Evolutionary conservation across 768 basidiomycete species (phyloP), one percentile per base, ranked within the genome.

Genomic region (Macrolepiota albuminosa): DNA sequence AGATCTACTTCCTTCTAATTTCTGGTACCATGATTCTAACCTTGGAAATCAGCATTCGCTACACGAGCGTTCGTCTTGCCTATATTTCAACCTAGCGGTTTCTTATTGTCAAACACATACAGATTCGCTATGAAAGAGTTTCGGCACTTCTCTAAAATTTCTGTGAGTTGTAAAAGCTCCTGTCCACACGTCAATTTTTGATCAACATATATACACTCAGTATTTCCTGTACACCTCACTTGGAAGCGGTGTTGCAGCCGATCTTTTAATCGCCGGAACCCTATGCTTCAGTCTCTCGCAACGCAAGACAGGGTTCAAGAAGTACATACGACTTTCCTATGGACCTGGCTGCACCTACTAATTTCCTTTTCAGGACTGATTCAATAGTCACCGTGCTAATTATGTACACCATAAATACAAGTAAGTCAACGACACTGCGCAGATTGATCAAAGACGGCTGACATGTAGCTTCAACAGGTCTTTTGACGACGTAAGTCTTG

Each of bases 381-480:
- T 74, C 77, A 0, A 57, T 82, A 4, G 64, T 82, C 9, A 76
- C 72, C 16, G 66, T 73, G n/a, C 67, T 84, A 26, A 77, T 83
- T 60, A 54, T 78, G 57, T 83, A 81, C 58, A 72, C 76, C n/a
- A 73, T 84, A 55, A 82, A 81, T 61, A 81, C 81, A 61, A 73
- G 81, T 81, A 58, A 54, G 76, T 67, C 31, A 7, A 47, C 2
- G 10, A 45, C 2, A 29, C 2, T 4, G 24, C 8, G 31, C 24
- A 13, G 42, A 43, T n/a, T n/a, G 42, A 43, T 8, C 21, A 21
- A 43, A 21, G n/a, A 21, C 14, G n/a, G 51, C 29, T 52, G 26
- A 56, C 16, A 0, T n/a, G n/a, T 33, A 13, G 8, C 4, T 45
- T 11, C 45, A 37, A 34, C 24, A 74, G 71, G 74, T 54, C 62